These are phyloP conservation scores for Lactarius psammicola DNA, from an alignment of 768 basidiomycete genomes.

Conservation along the genomic window DNA sequence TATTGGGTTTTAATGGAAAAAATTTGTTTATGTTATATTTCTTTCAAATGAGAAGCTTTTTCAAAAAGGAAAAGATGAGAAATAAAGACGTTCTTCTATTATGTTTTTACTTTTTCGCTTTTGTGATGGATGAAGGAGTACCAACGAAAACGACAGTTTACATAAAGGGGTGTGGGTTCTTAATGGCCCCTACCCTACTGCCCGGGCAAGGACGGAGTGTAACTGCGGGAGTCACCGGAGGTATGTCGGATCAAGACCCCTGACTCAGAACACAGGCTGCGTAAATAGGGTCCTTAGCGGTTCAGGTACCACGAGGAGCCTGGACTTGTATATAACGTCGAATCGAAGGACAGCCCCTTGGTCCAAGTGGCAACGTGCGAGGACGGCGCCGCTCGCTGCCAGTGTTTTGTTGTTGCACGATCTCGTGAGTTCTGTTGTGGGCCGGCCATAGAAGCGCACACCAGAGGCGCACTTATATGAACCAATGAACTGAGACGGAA, in stretches of 20 bases:
- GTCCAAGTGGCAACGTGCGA: neutral
- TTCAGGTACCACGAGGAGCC: neutral
- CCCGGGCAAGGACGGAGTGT: no score
- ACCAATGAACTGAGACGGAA: neutral
- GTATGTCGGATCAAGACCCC: neutral
- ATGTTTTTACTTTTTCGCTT: no score
- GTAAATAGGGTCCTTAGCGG: neutral
- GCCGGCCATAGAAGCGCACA: neutral
- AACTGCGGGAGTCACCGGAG: no score
- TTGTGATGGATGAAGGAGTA: no score
- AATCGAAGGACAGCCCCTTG: neutral
- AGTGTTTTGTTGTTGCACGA: neutral
- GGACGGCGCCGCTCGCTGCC: neutral
- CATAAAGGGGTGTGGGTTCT: no score
- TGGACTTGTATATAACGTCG: neutral
- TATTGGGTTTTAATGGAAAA: no score
- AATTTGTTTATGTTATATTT: no score
- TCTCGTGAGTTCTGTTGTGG: neutral
- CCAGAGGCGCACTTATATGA: neutral
- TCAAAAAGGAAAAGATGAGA: no score
- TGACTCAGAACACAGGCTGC: neutral
- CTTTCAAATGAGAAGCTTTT: no score
- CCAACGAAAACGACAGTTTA: no score
- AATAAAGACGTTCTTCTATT: no score
- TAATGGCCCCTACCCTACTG: no score